A percentile compares a stretch with the other conserved stretches of the same genome.
Evolutionary conservation across 495 filamentous ascomycete genomes (phyloP).

Genomic region (Recurvomyces mirabilis): DNA sequence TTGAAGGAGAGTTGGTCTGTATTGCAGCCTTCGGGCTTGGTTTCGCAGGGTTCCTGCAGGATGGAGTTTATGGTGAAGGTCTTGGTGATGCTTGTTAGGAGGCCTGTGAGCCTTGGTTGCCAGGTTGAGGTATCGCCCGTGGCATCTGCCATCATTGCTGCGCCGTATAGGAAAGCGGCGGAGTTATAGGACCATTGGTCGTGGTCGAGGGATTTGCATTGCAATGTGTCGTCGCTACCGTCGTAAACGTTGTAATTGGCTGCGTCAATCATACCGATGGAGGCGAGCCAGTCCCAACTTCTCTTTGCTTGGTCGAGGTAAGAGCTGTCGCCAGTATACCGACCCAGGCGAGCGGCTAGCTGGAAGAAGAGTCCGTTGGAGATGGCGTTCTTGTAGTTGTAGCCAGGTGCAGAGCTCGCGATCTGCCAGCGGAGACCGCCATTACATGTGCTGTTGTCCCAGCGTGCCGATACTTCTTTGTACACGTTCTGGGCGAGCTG

Average conservation of each 20-base stretch:
- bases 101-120: conserved; percentile 19
- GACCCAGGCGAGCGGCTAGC: conserved; percentile 53
- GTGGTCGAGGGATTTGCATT: conserved; percentile 26
- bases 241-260: conserved; percentile 27
- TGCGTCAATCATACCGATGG: no score
- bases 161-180: conserved; percentile 52
- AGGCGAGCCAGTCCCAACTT: conserved; percentile 26
- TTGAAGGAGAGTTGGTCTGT: conserved; percentile 36
- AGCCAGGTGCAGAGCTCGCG: no score
- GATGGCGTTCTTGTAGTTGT: conserved; percentile 62
- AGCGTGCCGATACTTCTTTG: no score
- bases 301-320: conserved; percentile 37
- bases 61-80: conserved; percentile 26
- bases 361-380: conserved; percentile 61
- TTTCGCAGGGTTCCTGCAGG: conserved; percentile 35
- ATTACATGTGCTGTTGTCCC: no score
- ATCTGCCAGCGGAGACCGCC: no score
- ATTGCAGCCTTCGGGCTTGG: conserved; percentile 28
- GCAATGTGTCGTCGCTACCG: conserved; percentile 23
- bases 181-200: conserved; percentile 55
- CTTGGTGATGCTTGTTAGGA: no score
- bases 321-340: conserved; percentile 50
- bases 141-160: conserved; percentile 63
- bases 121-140: conserved; percentile 22
- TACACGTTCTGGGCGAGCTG: no score